phyloP scores from a whole-genome alignment of 2,329 filamentous ascomycete genomes.

The Seiridium unicorne region DNA sequence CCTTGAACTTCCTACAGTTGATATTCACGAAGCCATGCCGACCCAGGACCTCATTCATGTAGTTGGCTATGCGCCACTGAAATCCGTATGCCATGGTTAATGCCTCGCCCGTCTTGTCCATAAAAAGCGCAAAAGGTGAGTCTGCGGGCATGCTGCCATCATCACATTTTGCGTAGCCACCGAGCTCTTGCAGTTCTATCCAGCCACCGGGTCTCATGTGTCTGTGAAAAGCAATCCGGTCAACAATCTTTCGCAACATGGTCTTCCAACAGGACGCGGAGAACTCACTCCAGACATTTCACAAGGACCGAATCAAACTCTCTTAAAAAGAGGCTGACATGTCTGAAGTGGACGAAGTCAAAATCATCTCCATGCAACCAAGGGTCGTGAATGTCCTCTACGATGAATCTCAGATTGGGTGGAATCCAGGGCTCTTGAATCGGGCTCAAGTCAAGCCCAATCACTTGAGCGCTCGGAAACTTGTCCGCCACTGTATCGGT shows the following conservation, averaged over 20 bases:
- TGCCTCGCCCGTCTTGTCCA: slow-evolving; percentile 12
- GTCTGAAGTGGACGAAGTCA: slow-evolving; percentile 48
- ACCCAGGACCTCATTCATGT: slow-evolving; percentile 14
- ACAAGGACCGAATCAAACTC: slow-evolving; percentile 10
- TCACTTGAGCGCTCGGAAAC: slow-evolving; percentile 16
- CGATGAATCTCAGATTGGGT: slow-evolving; percentile 48
- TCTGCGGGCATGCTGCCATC: slow-evolving; percentile 16
- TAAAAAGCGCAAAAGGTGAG: slow-evolving; percentile 12
- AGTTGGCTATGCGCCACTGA: slow-evolving; percentile 15
- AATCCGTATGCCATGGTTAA: slow-evolving; percentile 12
- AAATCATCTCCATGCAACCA: slow-evolving; percentile 46
- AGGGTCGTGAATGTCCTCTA: slow-evolving; percentile 52
- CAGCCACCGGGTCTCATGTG: slow-evolving; percentile 21
- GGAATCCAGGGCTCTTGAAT: slow-evolving; percentile 34
- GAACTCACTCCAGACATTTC: not conserved
- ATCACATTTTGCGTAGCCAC: slow-evolving; percentile 17
- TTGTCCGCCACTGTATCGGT: slow-evolving; percentile 14
- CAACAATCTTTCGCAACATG: not conserved
- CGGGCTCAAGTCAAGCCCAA: slow-evolving; percentile 21
- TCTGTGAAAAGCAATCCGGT: slow-evolving; percentile 8
- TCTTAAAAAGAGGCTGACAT: slow-evolving; percentile 27
- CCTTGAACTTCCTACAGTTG: slow-evolving; percentile 21
- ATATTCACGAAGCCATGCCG: slow-evolving; percentile 21
- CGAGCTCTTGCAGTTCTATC: slow-evolving; percentile 22
- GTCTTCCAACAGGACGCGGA: not conserved